A percentile compares a stretch with the other conserved stretches of the same genome.
Evolutionary conservation across 2,329 filamentous ascomycete genomes (phyloP).

Genomic region (Pestalotiopsis sp.): DNA sequence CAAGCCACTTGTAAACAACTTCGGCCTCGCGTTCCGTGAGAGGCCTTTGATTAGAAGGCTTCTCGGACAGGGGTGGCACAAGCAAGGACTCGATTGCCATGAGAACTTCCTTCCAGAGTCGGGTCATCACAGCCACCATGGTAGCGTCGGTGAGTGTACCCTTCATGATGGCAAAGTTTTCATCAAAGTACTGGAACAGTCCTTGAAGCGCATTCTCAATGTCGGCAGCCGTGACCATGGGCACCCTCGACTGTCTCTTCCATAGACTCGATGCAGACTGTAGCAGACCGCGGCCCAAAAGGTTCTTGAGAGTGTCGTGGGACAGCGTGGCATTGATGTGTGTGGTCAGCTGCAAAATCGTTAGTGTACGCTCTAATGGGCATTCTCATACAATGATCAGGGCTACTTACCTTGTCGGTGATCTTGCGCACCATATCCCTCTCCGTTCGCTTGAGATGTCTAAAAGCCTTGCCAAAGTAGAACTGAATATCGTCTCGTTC

Average conservation of each 20-base stretch:
- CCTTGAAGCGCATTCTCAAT: conserved; percentile 81
- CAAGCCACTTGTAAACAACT: conserved; percentile 92
- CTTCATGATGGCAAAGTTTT: conserved; percentile 99
- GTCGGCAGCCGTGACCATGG: conserved; percentile 69
- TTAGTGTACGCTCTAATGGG: conserved; percentile 16
- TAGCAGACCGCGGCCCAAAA: conserved; percentile 71
- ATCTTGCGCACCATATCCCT: conserved; percentile 98
- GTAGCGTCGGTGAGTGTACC: conserved; percentile 90
- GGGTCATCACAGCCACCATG: conserved; percentile 99
- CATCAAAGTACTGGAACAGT: conserved; percentile 92
- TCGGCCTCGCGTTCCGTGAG: conserved; percentile 88
- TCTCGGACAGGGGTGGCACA: conserved; percentile 93
- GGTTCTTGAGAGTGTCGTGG: conserved; percentile 72
- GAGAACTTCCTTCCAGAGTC: conserved; percentile 96
- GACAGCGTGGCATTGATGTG: conserved; percentile 93
- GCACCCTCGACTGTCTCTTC: conserved; percentile 56
- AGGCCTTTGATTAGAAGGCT: conserved; percentile 82
- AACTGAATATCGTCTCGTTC: conserved; percentile 98
- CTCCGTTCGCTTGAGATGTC: conserved; percentile 92
- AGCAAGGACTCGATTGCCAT: conserved; percentile 87
- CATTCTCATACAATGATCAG: not conserved
- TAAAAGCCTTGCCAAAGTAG: conserved; percentile 96
- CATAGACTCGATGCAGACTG: conserved; percentile 23
- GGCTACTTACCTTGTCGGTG: conserved; percentile 80
- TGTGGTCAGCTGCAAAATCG: conserved; percentile 69